A percentile compares a stretch with the other conserved stretches of the same genome.
phyloP scores from a whole-genome alignment of 1,139 yeast genomes.

The Hansenula lynferdii region DNA sequence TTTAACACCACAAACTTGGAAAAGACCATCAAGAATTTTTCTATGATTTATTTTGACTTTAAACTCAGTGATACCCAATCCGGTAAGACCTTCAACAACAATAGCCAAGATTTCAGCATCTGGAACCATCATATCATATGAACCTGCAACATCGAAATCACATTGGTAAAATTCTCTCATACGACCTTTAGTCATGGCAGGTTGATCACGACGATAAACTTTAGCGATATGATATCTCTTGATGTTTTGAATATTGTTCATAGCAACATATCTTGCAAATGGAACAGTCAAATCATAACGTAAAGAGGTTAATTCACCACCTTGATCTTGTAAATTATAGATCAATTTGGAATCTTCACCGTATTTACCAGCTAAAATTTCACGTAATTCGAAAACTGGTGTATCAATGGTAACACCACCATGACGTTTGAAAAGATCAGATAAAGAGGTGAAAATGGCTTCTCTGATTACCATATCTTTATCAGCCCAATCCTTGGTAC shows the following conservation, averaged over 20 bases:
- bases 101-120: slow-evolving; percentile 86
- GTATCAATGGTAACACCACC: slow-evolving; percentile 98
- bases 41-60: slow-evolving; percentile 92
- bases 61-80: slow-evolving; percentile 82
- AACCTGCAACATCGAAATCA: slow-evolving; percentile 95
- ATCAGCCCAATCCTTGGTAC: slow-evolving; percentile 98
- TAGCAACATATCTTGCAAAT: slow-evolving; percentile 93
- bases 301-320: slow-evolving; percentile 93
- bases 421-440: slow-evolving; percentile 80
- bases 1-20: slow-evolving; percentile 90
- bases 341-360: slow-evolving; percentile 97
- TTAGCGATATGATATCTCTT: slow-evolving; percentile 96
- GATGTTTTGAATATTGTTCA: slow-evolving; percentile 84
- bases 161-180: slow-evolving; percentile 99
- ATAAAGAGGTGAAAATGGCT: slow-evolving; percentile 70
- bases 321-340: slow-evolving; percentile 95
- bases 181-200: slow-evolving; percentile 99
- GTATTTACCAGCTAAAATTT: slow-evolving; percentile 92
- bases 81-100: slow-evolving; percentile 76
- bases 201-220: slow-evolving; percentile 97
- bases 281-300: slow-evolving; percentile 97
- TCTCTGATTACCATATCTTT: slow-evolving; percentile 94
- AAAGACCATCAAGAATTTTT: slow-evolving; percentile 91
- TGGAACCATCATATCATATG: slow-evolving; percentile 90
- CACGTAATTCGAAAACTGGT: slow-evolving; percentile 94